Evolutionary conservation across 2,329 filamentous ascomycete genomes (phyloP), one percentile per base, ranked within the genome.

Genomic region (Colletotrichum australisinense): DNA sequence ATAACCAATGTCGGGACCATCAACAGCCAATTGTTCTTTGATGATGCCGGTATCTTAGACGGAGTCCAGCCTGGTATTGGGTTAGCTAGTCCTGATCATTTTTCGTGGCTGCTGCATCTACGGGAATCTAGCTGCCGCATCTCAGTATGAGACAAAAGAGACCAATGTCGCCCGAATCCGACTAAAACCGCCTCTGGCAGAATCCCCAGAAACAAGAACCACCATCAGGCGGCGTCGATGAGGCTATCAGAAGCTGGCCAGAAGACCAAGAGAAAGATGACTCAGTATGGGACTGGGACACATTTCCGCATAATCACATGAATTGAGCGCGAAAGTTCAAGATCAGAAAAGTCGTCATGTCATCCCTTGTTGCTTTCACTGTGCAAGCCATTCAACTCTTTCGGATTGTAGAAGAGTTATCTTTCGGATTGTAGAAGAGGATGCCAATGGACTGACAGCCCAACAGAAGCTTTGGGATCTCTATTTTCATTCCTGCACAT

Each of bases 401-500:
- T 66, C 1, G n/a, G n/a, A n/a, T n/a, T n/a, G n/a, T n/a, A n/a
- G n/a, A n/a, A n/a, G n/a, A n/a, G n/a, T n/a, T n/a, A n/a, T n/a
- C n/a, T n/a, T n/a, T n/a, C n/a, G n/a, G n/a, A 35, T 8, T 9
- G 62, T 74, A 4, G 62, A 35, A 52, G 16, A 22, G 5, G 14
- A 12, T 3, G 32, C 32, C 49, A 32, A 53, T 30, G 3, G n/a
- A 7, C 30, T 59, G 14, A 63, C 12, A 63, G n/a, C 30, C 58
- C n/a, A 4, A 30, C 63, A 90, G 88, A 11, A 87, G 89, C 1
- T 81, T 90, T 26, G 88, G 85, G 1, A 86, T 86, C 0, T 90
- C 90, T 12, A 85, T 90, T 73, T 86, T 89, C 77, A 88, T 86
- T 35, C 84, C 89, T 0, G 86, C 86, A 5, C 78, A 84, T 26